These are phyloP conservation scores for Saturnispora galanensis DNA, from an alignment of 805 yeast genomes.

Conservation along the genomic window DNA sequence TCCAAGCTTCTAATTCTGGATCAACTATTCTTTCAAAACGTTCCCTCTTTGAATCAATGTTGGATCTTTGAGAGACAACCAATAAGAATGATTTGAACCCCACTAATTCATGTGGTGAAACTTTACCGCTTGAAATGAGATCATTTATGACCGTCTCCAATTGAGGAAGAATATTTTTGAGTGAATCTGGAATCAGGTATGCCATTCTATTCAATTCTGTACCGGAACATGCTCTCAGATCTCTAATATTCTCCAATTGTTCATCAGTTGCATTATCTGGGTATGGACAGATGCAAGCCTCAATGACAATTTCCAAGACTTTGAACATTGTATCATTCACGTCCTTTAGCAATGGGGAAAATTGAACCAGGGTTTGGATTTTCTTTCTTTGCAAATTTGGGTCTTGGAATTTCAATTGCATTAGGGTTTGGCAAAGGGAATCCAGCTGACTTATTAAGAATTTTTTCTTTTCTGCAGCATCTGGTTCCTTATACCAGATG, in stretches of 20 bases:
- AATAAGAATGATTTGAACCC: slow-evolving; percentile 86
- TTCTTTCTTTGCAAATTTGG: slow-evolving; percentile 77
- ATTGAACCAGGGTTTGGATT: slow-evolving; percentile 87
- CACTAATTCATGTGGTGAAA: slow-evolving; percentile 63
- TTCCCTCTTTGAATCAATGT: slow-evolving; percentile 57
- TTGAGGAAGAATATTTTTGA: slow-evolving; percentile 71
- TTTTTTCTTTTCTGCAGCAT: slow-evolving; percentile 42
- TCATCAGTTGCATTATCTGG: slow-evolving; percentile 54
- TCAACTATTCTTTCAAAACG: slow-evolving; percentile 83
- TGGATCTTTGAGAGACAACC: slow-evolving; percentile 83
- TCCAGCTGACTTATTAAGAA: slow-evolving; percentile 50
- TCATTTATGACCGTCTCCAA: slow-evolving; percentile 71
- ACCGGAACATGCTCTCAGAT: slow-evolving; percentile 84
- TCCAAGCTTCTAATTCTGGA: slow-evolving; percentile 89
- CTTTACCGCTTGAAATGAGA: slow-evolving; percentile 41
- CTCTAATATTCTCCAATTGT: slow-evolving; percentile 70
- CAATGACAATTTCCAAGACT: slow-evolving; percentile 73
- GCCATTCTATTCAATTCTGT: slow-evolving; percentile 92
- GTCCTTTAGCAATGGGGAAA: slow-evolving; percentile 81
- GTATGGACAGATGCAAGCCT: slow-evolving; percentile 75
- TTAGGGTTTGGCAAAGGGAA: slow-evolving; percentile 59
- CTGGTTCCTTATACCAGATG: slow-evolving; percentile 67
- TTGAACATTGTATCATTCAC: slow-evolving; percentile 65
- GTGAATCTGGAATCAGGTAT: slow-evolving; percentile 85
- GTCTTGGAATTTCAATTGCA: slow-evolving; percentile 66